A percentile compares a stretch with the other conserved stretches of the same genome.
Evolutionary conservation across 345 rosid genomes (phyloP).

Genomic region (Gossypium sturtianum): DNA sequence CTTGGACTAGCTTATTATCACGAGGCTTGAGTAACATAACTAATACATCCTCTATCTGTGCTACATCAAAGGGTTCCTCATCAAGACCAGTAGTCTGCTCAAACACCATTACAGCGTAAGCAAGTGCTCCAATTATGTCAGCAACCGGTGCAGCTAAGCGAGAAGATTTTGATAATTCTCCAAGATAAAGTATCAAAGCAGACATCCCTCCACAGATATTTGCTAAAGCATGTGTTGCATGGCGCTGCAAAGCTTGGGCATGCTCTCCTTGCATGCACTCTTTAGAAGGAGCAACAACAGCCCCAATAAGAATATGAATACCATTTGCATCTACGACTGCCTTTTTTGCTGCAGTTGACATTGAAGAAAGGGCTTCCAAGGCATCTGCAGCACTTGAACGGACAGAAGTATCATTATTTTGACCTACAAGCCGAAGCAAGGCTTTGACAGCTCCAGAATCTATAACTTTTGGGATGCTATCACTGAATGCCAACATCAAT

Average conservation of each 20-base stretch:
- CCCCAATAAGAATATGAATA: conserved; percentile 57
- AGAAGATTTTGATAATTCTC: conserved; percentile 59
- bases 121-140: conserved; percentile 79
- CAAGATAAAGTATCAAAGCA: conserved; percentile 56
- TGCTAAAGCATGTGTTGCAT: conserved; percentile 71
- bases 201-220: conserved; percentile 77
- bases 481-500: conserved; percentile 56
- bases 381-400: conserved; percentile 83
- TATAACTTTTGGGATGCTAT: conserved; percentile 56
- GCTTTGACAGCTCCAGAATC: conserved; percentile 70
- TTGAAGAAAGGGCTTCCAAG: conserved; percentile 68
- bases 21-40: conserved; percentile 62
- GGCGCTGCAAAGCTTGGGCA: conserved; percentile 51
- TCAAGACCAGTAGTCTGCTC: conserved; percentile 39
- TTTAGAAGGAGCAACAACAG: conserved; percentile 81
- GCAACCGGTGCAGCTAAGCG: conserved; percentile 70
- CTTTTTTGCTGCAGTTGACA: conserved; percentile 56
- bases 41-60: conserved; percentile 52
- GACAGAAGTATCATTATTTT: conserved; percentile 46
- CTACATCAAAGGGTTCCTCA: conserved; percentile 53
- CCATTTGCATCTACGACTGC: conserved; percentile 59
- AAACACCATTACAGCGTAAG: conserved; percentile 69
- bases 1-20: conserved; percentile 60
- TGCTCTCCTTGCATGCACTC: conserved; percentile 63
- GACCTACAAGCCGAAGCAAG: conserved; percentile 56